Base-by-base conservation (phyloP, 108 stramenopile species). In the Discostella pseudostelligera region DNA sequence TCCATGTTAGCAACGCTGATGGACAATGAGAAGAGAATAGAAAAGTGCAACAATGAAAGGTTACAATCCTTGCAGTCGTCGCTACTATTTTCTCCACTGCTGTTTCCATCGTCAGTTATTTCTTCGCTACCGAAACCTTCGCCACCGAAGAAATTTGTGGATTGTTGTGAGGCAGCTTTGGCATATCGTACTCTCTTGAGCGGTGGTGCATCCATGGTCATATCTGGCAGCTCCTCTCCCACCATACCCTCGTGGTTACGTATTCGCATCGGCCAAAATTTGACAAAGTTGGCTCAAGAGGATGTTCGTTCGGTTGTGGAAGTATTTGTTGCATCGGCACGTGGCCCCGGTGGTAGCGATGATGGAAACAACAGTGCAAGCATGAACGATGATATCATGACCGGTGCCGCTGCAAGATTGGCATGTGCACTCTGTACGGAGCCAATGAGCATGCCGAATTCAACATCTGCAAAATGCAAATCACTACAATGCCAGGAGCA, bases 291-390 rank as follows among this genome's bases (percentile, higher is more conserved):
- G 57, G 87, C 90, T 8, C 57, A 56, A 29, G 57, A 59, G 0
- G 71, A 85, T 74, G 59, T 92, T 42, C 55, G 65, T 10, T 67
- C 87, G 11, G 81, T 92, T 11, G 76, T 92, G 19, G 83, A 87
- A 29, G 90, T 92, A 13, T 92, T 89, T 69, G 86, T 85, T 13
- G 83, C 81, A n/a, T 59, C 51, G 24, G 71, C 74, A 26, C 62
- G 54, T 50, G 58, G 61, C 51, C 55, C 65, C 29, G 70, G 57
- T 19, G 42, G 50, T 26, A 35, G 59, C 5, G 59, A 58, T 26
- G 37, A 57, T 13, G 32, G 5, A 32, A 56, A 46, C 28, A 20
- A 39, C 9, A 19, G 36, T 45, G 40, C 28, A n/a, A 44, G 39
- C 3, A 19, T 39, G 42, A 47, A 44, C n/a, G 48, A 59, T 69